phyloP scores from a whole-genome alignment of 208 protist genomes.

The Angomonas ambiguus region DNA sequence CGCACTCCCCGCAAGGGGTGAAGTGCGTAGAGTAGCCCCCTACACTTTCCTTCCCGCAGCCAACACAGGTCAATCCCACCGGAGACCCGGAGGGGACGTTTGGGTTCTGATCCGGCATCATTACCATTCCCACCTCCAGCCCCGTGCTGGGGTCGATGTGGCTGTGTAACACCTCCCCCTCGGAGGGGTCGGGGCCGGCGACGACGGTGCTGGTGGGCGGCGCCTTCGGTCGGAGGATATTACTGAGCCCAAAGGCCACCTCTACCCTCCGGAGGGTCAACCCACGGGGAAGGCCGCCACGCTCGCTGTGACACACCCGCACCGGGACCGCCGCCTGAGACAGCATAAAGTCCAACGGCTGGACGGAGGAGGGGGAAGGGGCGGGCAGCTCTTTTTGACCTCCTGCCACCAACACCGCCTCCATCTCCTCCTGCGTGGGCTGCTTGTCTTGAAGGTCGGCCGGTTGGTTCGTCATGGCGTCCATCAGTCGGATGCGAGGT shows the following conservation, averaged over 20 bases:
- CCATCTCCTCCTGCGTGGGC: conserved; percentile 17
- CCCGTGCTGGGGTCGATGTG: conserved; percentile 12
- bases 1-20: conserved; percentile 20
- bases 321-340: conserved; percentile 21
- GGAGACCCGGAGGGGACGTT: neutral
- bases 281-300: conserved; percentile 35
- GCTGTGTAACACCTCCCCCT: neutral
- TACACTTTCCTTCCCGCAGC: conserved; percentile 14
- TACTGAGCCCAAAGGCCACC: conserved; percentile 23
- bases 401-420: conserved; percentile 8
- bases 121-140: conserved; percentile 2
- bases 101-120: neutral
- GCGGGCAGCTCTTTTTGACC: neutral
- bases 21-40: neutral
- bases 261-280: conserved; percentile 25
- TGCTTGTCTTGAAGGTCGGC: conserved; percentile 1
- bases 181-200: neutral
- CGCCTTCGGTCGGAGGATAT: conserved; percentile 13
- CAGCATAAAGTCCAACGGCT: conserved; percentile 29
- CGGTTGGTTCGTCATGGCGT: conserved; percentile 7
- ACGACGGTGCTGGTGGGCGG: neutral
- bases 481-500: conserved; percentile 16
- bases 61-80: conserved; percentile 8
- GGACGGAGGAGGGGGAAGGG: neutral
- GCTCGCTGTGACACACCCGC: conserved; percentile 40